These are phyloP conservation scores for Cylindrotheca fusiformis DNA, from an alignment of 108 stramenopile genomes.

Conservation along the genomic window DNA sequence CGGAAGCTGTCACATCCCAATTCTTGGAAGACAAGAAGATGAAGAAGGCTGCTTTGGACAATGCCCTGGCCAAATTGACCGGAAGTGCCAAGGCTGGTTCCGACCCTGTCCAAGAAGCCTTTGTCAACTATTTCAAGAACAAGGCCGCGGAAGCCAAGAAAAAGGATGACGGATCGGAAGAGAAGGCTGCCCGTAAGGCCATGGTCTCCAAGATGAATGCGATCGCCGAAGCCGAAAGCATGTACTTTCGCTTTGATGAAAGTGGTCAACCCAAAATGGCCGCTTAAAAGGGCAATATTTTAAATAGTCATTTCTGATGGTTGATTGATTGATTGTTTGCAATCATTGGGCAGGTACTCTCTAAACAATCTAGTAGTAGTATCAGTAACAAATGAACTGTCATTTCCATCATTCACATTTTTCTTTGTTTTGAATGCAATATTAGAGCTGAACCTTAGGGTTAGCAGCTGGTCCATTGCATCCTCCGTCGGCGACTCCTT, in stretches of 20 bases:
- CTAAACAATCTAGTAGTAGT: too few relatives aligned
- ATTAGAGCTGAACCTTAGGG: too few relatives aligned
- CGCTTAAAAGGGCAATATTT: too few relatives aligned
- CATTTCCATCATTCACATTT: too few relatives aligned
- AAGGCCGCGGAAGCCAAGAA: constrained; percentile 69
- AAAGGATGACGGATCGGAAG: constrained; percentile 63
- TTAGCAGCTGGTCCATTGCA: too few relatives aligned
- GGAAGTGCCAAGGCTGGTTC: constrained; percentile 20
- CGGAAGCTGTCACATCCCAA: constrained; percentile 61
- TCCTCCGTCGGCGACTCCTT: too few relatives aligned
- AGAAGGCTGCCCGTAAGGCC: constrained; percentile 52
- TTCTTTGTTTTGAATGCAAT: too few relatives aligned
- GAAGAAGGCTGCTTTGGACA: constrained; percentile 72
- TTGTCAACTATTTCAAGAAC: constrained; percentile 71
- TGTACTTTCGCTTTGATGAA: constrained; percentile 77
- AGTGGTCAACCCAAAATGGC: constrained; percentile 69
- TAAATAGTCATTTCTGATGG: too few relatives aligned
- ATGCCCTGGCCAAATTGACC: constrained; percentile 70
- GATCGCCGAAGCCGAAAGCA: constrained; percentile 68
- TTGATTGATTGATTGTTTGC: too few relatives aligned
- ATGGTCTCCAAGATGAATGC: constrained; percentile 77
- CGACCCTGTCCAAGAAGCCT: constrained; percentile 77
- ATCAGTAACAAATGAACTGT: too few relatives aligned
- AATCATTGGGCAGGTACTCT: too few relatives aligned
- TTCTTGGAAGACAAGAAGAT: constrained; percentile 60